phyloP scores from a whole-genome alignment of 768 basidiomycete species.

The Agrocybe chaxingu region DNA sequence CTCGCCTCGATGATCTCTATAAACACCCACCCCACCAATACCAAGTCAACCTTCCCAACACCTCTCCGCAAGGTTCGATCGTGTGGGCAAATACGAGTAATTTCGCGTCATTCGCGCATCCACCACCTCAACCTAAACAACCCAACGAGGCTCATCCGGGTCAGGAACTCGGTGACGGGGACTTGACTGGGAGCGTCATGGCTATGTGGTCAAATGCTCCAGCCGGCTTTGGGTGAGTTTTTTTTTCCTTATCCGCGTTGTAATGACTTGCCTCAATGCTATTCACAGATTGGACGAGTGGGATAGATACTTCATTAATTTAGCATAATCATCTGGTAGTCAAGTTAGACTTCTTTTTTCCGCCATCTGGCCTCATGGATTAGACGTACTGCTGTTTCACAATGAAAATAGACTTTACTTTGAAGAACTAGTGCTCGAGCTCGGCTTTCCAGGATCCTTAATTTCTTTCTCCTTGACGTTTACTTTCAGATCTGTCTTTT shows the following conservation, averaged over 20 bases:
- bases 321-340: slow-evolving; percentile 29
- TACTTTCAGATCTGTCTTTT: no score
- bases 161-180: slow-evolving; percentile 10
- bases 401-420: no score
- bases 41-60: slow-evolving; percentile 20
- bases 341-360: slow-evolving; percentile 7
- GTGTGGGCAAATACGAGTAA: background rate
- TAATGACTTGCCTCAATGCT: background rate
- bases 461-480: no score
- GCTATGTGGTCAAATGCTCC: slow-evolving; percentile 74
- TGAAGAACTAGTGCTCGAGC: no score
- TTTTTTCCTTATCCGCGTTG: background rate
- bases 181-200: slow-evolving; percentile 48
- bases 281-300: slow-evolving; percentile 40
- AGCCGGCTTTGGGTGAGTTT: slow-evolving; percentile 58
- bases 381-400: no score
- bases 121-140: background rate
- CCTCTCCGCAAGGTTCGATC: slow-evolving; percentile 31
- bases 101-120: background rate
- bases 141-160: slow-evolving; percentile 6
- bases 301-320: slow-evolving; percentile 39
- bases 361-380: no score
- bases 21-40: no score
- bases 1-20: no score
- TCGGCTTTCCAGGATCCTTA: no score